Evolutionary conservation across 495 filamentous ascomycete genomes (phyloP).

Genomic region (Niebla homalea): DNA sequence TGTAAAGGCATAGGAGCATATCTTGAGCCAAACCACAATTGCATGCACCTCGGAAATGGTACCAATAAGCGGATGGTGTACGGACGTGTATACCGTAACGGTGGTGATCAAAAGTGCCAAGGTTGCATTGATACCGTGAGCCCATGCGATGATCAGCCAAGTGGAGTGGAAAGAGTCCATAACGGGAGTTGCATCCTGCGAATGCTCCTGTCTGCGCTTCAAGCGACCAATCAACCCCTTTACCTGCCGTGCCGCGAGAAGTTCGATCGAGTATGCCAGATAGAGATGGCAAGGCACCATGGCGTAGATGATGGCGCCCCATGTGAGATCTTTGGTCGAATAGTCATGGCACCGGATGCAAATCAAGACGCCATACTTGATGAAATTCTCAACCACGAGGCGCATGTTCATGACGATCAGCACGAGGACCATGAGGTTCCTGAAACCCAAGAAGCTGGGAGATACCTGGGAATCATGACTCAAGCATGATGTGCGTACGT

Average conservation of each 20-base stretch:
- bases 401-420: constrained; percentile 86
- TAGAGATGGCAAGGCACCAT: constrained; percentile 83
- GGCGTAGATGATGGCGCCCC: constrained; percentile 64
- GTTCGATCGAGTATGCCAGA: constrained; percentile 76
- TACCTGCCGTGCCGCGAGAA: constrained; percentile 64
- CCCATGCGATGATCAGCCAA: constrained; percentile 64
- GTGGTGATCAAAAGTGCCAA: constrained; percentile 71
- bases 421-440: constrained; percentile 92
- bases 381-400: constrained; percentile 90
- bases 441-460: constrained; percentile 83
- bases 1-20: constrained; percentile 87
- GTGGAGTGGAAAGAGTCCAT: constrained; percentile 46
- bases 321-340: constrained; percentile 58
- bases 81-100: constrained; percentile 70
- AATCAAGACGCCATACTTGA: constrained; percentile 95
- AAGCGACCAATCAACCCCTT: constrained; percentile 47
- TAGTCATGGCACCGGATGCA: constrained; percentile 87
- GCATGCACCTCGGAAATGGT: constrained; percentile 83
- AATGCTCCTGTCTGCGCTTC: constrained; percentile 45
- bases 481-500: constrained; percentile 59
- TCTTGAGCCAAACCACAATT: constrained; percentile 92
- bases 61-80: constrained; percentile 87
- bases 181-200: constrained; percentile 28
- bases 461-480: constrained; percentile 61
- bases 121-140: constrained; percentile 72